Percentiles rank a stretch among this genome's conserved stretches.
Conservation (phyloP, 2,329 filamentous ascomycete genomes). For the Exophiala dermatitidis region DNA sequence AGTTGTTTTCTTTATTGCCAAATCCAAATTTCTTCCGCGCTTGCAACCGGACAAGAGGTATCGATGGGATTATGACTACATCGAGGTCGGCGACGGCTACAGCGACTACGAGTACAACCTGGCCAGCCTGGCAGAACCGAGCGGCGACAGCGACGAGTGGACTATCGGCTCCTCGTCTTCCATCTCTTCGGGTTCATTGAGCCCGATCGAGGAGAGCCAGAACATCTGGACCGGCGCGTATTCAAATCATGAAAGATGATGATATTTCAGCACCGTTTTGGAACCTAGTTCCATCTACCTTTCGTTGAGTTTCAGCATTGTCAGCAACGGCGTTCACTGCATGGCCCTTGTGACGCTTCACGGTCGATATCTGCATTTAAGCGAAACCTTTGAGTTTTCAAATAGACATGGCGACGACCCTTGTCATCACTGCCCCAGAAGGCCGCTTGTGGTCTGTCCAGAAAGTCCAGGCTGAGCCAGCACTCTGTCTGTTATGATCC, state of each 20-base stretch:
- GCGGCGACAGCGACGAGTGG: slow-evolving; percentile 77
- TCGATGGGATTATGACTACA: slow-evolving; percentile 92
- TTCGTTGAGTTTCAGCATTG: slow-evolving; percentile 5
- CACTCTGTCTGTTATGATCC: no score
- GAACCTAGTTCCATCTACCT: background rate
- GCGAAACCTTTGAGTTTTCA: slow-evolving; percentile 14
- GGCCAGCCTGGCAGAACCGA: slow-evolving; percentile 49
- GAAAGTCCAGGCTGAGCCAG: no score
- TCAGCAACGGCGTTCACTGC: slow-evolving; percentile 11
- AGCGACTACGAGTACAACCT: slow-evolving; percentile 48
- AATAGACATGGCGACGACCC: slow-evolving; percentile 6
- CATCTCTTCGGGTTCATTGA: slow-evolving; percentile 58
- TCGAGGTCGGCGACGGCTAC: slow-evolving; percentile 67
- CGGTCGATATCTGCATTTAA: slow-evolving; percentile 19
- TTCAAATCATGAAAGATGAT: slow-evolving; percentile 21
- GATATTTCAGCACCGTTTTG: background rate
- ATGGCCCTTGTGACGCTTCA: slow-evolving; percentile 11
- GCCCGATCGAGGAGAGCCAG: slow-evolving; percentile 55
- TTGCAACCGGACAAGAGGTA: slow-evolving; percentile 77
- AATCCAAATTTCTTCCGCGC: slow-evolving; percentile 71
- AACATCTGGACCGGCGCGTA: slow-evolving; percentile 32
- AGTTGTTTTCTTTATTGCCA: slow-evolving; percentile 73
- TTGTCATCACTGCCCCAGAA: background rate
- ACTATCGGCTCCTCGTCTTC: slow-evolving; percentile 77
- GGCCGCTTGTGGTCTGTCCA: background rate